Evolutionary conservation across 345 rosid genomes (phyloP).

Genomic region (Moricandia moricandioides): DNA sequence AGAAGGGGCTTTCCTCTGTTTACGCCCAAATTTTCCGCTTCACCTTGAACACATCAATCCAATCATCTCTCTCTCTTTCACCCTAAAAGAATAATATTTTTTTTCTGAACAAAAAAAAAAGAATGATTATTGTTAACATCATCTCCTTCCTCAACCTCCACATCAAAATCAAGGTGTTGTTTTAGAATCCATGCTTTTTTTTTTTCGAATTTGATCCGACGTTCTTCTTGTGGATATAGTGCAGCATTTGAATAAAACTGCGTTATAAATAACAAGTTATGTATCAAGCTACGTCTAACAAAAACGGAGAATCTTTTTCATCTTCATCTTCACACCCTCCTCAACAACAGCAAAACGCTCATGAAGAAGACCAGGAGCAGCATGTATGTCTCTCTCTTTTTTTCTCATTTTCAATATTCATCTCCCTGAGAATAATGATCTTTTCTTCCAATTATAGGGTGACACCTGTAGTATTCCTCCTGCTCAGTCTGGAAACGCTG

Average conservation of each 20-base stretch:
- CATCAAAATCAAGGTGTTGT: slow-evolving; percentile 8
- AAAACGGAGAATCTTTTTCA: slow-evolving; percentile 41
- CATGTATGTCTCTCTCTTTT: slow-evolving; percentile 2
- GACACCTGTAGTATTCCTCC: slow-evolving; percentile 40
- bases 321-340: slow-evolving; percentile 38
- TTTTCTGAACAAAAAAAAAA: neutral
- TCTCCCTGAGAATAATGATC: neutral
- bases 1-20: slow-evolving; percentile 26
- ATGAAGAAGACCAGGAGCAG: slow-evolving; percentile 9
- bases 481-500: slow-evolving; percentile 32
- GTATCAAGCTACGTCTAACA: slow-evolving; percentile 46
- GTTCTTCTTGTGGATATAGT: neutral
- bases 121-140: neutral
- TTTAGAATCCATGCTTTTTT: slow-evolving; percentile 2
- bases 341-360: neutral
- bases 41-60: slow-evolving; percentile 21
- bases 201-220: neutral
- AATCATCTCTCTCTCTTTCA: neutral
- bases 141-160: neutral
- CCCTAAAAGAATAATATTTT: neutral
- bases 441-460: slow-evolving; percentile 34
- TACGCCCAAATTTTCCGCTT: slow-evolving; percentile 31
- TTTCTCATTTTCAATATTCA: neutral
- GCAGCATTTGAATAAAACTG: slow-evolving; percentile 7
- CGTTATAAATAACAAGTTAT: neutral